Evolutionary conservation across 2,329 filamentous ascomycete genomes (phyloP), one percentile per base, ranked within the genome.

Genomic region (Pseudogymnoascus sp.): DNA sequence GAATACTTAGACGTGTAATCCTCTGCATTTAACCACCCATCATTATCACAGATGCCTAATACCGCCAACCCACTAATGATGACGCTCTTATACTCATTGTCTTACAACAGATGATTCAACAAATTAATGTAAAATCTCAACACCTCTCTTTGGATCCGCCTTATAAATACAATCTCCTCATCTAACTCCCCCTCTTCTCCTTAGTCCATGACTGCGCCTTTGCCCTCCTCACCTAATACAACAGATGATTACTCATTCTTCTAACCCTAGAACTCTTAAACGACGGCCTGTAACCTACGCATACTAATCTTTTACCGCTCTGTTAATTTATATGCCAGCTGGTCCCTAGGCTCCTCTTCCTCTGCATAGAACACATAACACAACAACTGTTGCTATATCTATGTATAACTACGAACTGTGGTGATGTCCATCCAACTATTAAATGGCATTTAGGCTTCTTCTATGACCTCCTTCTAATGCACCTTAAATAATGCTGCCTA

Each of bases 31-130:
- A 59, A 47, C 59, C 10, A 63, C 33, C 37, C 40, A 16, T 64
- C n/a, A 10, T 65, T 23, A 11, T 61, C 62, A n/a, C 28, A 21
- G 7, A 66, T 65, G 23, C 53, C 42, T 31, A 66, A 64, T 56
- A 65, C 53, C 8, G 62, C 53, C 16, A 66, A 63, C 47, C 60
- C 23, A 62, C 62, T 66, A 59, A 66, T 66, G 28, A 65, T 63
- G 8, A 61, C 35, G 28, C 65, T 66, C 56, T 66, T 62, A 25
- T 66, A 66, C 40, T 66, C 53, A 35, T 65, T 40, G 53, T 63
- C 64, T 44, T 64, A 12, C 21, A 65, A 64, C 59, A 25, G 40
- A 16, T 65, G 50, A 35, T 65, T 40, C 35, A 63, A 65, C 60
- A 65, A 63, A 21, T 16, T 5, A 21, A 65, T 65, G 16, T 37